Evolutionary conservation across 495 filamentous ascomycete species (phyloP).

Genomic region (Neurospora sp.): DNA sequence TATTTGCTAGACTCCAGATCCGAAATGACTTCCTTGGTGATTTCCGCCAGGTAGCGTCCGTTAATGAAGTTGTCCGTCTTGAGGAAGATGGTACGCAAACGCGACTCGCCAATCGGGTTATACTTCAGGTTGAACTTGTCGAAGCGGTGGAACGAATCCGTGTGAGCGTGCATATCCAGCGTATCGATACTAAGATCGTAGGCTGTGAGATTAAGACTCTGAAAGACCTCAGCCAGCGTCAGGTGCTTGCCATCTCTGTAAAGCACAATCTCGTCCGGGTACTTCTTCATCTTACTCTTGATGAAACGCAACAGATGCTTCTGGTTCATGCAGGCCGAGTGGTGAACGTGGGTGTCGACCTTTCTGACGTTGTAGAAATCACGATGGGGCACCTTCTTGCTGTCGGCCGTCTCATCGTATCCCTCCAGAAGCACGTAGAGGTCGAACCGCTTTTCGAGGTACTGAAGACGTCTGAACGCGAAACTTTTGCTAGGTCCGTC

Average conservation of each 20-base stretch:
- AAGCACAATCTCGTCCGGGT: conserved; percentile 83
- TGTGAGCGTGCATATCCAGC: conserved; percentile 98
- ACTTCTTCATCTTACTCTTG: conserved; percentile 99
- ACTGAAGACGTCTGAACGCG: conserved; percentile 86
- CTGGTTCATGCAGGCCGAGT: conserved; percentile 99
- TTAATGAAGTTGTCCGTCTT: conserved; percentile 98
- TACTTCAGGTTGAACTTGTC: conserved; percentile 99
- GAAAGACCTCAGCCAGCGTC: conserved; percentile 87
- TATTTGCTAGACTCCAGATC: conserved; percentile 98
- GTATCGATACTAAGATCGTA: conserved; percentile 99
- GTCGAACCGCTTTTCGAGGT: conserved; percentile 93
- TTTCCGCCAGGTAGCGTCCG: conserved; percentile 90
- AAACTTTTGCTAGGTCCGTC: conserved; percentile 96
- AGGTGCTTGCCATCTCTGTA: conserved; percentile 88
- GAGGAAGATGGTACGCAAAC: conserved; percentile 88
- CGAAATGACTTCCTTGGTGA: conserved; percentile 96
- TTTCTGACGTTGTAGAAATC: conserved; percentile 99
- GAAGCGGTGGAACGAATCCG: conserved; percentile 95
- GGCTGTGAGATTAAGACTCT: conserved; percentile 91
- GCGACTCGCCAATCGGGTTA: conserved; percentile 92
- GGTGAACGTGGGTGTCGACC: conserved; percentile 97
- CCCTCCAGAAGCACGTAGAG: conserved; percentile 86
- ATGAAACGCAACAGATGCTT: conserved; percentile 97
- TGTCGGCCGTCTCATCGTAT: conserved; percentile 95
- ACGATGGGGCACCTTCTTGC: conserved; percentile 90